A percentile compares a stretch with the other conserved stretches of the same genome.
Conservation (phyloP, 192 early-diverging fungal species). For the Coemansia sp. region DNA sequence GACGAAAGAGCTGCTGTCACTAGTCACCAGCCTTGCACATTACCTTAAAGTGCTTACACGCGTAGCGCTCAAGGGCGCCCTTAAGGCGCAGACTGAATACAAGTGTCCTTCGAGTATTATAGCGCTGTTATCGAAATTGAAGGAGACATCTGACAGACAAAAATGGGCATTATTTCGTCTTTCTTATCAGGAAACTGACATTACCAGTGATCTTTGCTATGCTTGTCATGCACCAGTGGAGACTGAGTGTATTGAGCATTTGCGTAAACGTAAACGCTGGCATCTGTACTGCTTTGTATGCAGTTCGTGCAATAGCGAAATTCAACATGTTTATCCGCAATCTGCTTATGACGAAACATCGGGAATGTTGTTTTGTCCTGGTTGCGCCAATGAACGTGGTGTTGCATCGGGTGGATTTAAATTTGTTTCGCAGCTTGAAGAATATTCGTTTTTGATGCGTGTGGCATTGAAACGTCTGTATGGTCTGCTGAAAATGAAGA, state of each 20-base stretch:
- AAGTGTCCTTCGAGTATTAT: slow-evolving; percentile 48
- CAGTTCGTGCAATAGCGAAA: slow-evolving; percentile 58
- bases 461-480: slow-evolving; percentile 81
- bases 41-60: slow-evolving; percentile 89
- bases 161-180: slow-evolving; percentile 48
- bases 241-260: slow-evolving; percentile 78
- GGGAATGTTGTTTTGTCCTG: slow-evolving; percentile 55
- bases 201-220: slow-evolving; percentile 79
- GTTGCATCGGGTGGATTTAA: slow-evolving; percentile 58
- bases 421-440: slow-evolving; percentile 81
- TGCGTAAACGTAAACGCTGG: slow-evolving; percentile 64
- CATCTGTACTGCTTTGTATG: slow-evolving; percentile 85
- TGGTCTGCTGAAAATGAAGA: slow-evolving; percentile 66
- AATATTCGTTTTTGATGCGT: slow-evolving; percentile 86
- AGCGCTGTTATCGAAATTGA: slow-evolving; percentile 76
- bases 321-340: slow-evolving; percentile 58
- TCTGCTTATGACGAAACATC: slow-evolving; percentile 54
- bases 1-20: slow-evolving; percentile 83
- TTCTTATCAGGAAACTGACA: slow-evolving; percentile 59
- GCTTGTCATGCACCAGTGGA: slow-evolving; percentile 77
- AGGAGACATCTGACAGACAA: slow-evolving; percentile 62
- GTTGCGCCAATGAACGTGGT: slow-evolving; percentile 53
- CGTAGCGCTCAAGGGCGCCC: slow-evolving; percentile 80
- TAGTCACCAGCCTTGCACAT: slow-evolving; percentile 90
- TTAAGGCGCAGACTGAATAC: slow-evolving; percentile 63